These are phyloP conservation scores for Yamagishiella unicocca DNA, from an alignment of 139 green algal species.

Conservation along the genomic window DNA sequence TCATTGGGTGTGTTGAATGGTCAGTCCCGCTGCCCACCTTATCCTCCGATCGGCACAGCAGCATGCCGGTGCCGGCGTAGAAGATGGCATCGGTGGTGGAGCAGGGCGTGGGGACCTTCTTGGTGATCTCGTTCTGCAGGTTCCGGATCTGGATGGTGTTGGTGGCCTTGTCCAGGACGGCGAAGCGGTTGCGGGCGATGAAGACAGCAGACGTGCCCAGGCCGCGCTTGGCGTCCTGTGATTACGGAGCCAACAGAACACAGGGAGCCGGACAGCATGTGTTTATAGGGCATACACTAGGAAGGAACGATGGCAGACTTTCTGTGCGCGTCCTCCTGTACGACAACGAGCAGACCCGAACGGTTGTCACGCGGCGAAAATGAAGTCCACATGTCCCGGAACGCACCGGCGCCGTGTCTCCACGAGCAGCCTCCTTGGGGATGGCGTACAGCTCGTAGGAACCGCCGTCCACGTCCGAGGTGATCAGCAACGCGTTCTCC, in stretches of 20 bases:
- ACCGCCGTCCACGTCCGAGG: constrained; percentile 92
- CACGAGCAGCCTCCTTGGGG: constrained; percentile 84
- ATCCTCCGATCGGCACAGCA: constrained; percentile 96
- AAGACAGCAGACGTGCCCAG: constrained; percentile 91
- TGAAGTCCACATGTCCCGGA: not conserved
- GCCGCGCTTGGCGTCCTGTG: constrained; percentile 89
- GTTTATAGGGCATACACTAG: too few relatives aligned
- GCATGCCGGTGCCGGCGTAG: constrained; percentile 95
- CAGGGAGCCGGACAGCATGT: too few relatives aligned
- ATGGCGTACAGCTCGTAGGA: constrained; percentile 96
- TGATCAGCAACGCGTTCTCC: constrained; percentile 96
- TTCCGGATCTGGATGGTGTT: constrained; percentile 96
- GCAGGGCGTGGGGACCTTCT: constrained; percentile 90
- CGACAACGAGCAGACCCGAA: not conserved
- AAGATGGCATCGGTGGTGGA: constrained; percentile 93
- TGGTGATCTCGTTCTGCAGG: constrained; percentile 98
- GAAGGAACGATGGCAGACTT: too few relatives aligned
- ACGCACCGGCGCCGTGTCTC: constrained; percentile 68
- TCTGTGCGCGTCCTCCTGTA: too few relatives aligned
- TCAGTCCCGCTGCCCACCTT: constrained; percentile 82
- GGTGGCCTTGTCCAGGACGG: constrained; percentile 91
- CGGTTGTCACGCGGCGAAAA: not conserved
- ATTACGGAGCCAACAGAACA: not conserved
- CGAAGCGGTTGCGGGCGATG: constrained; percentile 99
- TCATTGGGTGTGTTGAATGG: too few relatives aligned